Percentiles rank a stretch among this genome's conserved stretches.
Conservation (phyloP, 306 rosid genomes). For the Casuarina cunninghamiana region DNA sequence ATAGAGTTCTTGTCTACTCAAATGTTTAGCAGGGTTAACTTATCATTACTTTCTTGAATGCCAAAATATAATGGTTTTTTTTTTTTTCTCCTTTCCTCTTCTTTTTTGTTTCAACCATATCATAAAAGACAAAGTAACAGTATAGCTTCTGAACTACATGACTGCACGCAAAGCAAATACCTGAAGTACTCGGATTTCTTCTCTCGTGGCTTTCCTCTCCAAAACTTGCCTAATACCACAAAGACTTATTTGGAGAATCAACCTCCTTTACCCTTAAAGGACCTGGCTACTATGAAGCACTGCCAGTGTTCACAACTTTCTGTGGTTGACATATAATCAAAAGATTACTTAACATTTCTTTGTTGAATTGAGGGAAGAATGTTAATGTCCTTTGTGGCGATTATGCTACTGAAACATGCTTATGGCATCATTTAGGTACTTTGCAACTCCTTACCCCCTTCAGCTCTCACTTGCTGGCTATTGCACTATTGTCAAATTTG, state of each 20-base stretch:
- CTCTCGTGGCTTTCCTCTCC: not conserved
- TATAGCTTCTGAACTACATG: not conserved
- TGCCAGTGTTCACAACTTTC: not conserved
- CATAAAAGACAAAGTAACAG: not conserved
- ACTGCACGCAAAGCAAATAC: not conserved
- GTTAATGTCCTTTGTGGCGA: not conserved
- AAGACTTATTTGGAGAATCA: not conserved
- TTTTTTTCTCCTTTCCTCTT: not conserved
- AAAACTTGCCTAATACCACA: not conserved
- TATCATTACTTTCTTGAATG: not conserved
- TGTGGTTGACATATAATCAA: not conserved
- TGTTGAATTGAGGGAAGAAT: not conserved
- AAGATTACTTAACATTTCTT: not conserved
- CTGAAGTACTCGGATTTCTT: not conserved
- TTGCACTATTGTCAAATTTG: not conserved
- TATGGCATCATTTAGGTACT: conserved; percentile 45
- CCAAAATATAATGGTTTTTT: not conserved
- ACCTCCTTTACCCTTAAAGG: not conserved
- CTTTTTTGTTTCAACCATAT: not conserved
- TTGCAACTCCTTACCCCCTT: conserved; percentile 49
- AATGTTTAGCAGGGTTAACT: not conserved
- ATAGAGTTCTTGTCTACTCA: not conserved
- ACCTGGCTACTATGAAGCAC: not conserved
- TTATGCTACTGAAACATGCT: not conserved
- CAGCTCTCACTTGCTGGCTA: conserved; percentile 10